These are phyloP conservation scores for Meredithiella fracta DNA, from an alignment of 2,329 filamentous ascomycete species.

Conservation along the genomic window DNA sequence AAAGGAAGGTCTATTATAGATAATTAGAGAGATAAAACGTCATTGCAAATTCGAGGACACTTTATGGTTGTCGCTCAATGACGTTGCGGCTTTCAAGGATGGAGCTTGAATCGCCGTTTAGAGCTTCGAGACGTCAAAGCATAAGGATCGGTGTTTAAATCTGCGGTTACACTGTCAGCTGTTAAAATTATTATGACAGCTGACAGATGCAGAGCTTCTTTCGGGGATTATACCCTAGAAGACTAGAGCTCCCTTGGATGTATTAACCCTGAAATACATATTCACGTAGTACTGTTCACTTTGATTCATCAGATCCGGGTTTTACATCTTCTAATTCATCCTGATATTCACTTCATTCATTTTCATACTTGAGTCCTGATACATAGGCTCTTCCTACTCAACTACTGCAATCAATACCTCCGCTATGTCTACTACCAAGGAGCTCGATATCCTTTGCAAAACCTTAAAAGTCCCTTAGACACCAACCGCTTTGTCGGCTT, in stretches of 20 bases:
- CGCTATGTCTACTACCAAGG: too few relatives aligned
- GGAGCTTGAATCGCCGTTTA: background rate
- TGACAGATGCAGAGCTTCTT: too few relatives aligned
- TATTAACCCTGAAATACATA: background rate
- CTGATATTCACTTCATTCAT: too few relatives aligned
- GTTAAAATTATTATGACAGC: background rate
- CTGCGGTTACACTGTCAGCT: background rate
- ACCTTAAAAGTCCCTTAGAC: slow-evolving; percentile 45
- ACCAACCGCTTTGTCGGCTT: slow-evolving; percentile 53
- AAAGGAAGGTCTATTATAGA: background rate
- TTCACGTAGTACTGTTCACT: background rate
- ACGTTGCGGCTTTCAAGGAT: slow-evolving; percentile 1
- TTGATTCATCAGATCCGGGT: too few relatives aligned
- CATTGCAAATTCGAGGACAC: slow-evolving; percentile 12
- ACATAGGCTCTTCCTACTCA: too few relatives aligned
- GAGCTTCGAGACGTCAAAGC: background rate
- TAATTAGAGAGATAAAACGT: slow-evolving; percentile 17
- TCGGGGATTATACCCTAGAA: too few relatives aligned
- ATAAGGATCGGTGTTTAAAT: background rate
- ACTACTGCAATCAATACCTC: too few relatives aligned
- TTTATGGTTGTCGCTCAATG: background rate
- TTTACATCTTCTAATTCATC: too few relatives aligned
- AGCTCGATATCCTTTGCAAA: too few relatives aligned
- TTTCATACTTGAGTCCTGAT: too few relatives aligned
- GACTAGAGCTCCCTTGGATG: background rate